Evolutionary conservation across 2,329 filamentous ascomycete species (phyloP), one percentile per base, ranked within the genome.

Genomic region (Thermoascus crustaceus): DNA sequence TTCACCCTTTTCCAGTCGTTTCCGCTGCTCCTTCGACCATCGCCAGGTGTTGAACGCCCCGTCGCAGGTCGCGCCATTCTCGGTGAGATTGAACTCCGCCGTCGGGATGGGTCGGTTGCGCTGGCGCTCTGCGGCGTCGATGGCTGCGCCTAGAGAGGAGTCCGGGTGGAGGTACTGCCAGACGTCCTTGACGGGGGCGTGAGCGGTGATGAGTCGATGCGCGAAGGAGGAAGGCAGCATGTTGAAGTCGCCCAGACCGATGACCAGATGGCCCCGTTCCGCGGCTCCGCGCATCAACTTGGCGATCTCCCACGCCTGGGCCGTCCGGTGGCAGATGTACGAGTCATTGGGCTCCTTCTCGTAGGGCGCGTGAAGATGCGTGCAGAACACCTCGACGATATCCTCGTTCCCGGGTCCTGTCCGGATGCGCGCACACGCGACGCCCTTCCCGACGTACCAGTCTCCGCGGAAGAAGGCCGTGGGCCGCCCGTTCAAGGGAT

Each of bases 391-490:
- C 53, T 95, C 86, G 11, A 86, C 69, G 7, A 88, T 66, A 47
- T 91, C 82, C 40, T 74, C 73, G 29, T 61, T 57, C 1, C 65
- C 72, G 0, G 73, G 66, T 0, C 85, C 85, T 46, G 82, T 80
- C 3, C 83, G 71, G 47, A 96, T 82, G 43, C 75, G 75, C 2
- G 89, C 89, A 53, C 76, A 82, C 5, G 89, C 91, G 26, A 96
- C 79, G 10, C 91, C 91, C 58, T 96, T 96, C 0, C 91, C 91
- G 7, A 95, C 88, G 54, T 80, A 96, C 86, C 89, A 96, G 60
- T 96, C 89, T 7, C 91, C 91, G 41, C 89, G 73, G 65, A 82
- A 95, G 63, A 96, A 94, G 4, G 89, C 89, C 7, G 87, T 89
- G 4, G 91, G 91, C 11, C 89, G 76, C 11, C 91, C 91, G 58